Conservation (phyloP, 805 yeast species). For the Metschnikowia gelsemii region DNA sequence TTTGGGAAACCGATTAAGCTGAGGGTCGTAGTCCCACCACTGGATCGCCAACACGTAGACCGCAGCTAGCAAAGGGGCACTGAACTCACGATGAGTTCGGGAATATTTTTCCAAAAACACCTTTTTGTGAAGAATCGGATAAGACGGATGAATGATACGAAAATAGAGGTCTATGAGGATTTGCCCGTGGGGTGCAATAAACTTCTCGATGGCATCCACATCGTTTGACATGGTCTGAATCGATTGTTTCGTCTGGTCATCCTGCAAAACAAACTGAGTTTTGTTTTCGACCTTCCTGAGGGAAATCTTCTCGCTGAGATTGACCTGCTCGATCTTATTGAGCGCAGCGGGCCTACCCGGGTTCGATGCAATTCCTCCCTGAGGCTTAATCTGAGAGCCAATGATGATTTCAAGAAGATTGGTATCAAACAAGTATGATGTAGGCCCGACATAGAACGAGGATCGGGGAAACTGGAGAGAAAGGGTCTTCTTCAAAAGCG, state of each 20-base stretch:
- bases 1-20: slow-evolving; percentile 68
- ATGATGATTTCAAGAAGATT: slow-evolving; percentile 62
- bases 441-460: slow-evolving; percentile 83
- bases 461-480: slow-evolving; percentile 88
- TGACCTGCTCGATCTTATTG: slow-evolving; percentile 73
- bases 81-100: slow-evolving; percentile 85
- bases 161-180: slow-evolving; percentile 77
- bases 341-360: slow-evolving; percentile 11
- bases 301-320: slow-evolving; percentile 61
- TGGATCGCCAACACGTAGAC: slow-evolving; percentile 85
- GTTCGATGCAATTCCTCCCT: slow-evolving; percentile 23
- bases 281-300: slow-evolving; percentile 76
- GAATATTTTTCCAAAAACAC: slow-evolving; percentile 90
- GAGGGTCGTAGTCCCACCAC: slow-evolving; percentile 92
- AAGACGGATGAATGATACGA: slow-evolving; percentile 83
- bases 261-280: slow-evolving; percentile 74
- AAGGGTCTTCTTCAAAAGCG: slow-evolving; percentile 63
- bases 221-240: slow-evolving; percentile 69
- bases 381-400: slow-evolving; percentile 28
- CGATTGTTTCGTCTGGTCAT: slow-evolving; percentile 72
- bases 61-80: slow-evolving; percentile 88
- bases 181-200: slow-evolving; percentile 92
- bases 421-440: slow-evolving; percentile 74
- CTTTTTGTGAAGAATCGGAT: slow-evolving; percentile 86
- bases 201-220: slow-evolving; percentile 78